phyloP scores from a whole-genome alignment of 805 yeast genomes.

The Suhomyces tanzawaensis region DNA sequence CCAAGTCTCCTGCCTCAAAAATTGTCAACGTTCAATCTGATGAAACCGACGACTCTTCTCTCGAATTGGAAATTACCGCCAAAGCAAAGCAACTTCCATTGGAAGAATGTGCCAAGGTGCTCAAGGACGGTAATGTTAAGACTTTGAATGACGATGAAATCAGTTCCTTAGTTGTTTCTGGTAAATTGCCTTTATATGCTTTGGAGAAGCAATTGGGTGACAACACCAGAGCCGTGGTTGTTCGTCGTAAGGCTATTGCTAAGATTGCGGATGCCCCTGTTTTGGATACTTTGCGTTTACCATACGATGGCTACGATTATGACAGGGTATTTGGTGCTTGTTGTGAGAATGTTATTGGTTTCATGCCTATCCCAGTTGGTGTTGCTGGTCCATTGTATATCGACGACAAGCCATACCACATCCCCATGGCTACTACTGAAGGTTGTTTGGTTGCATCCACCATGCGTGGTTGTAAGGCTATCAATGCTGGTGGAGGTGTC shows the following conservation, averaged over 20 bases:
- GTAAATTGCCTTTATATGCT: constrained; percentile 88
- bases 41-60: constrained; percentile 18
- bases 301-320: constrained; percentile 82
- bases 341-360: constrained; percentile 98
- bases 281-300: constrained; percentile 67
- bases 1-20: constrained; percentile 1
- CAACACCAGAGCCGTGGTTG: constrained; percentile 86
- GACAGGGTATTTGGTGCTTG: constrained; percentile 98
- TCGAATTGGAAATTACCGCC: constrained; percentile 24
- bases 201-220: constrained; percentile 89
- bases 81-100: constrained; percentile 39
- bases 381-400: constrained; percentile 95
- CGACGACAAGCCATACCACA: constrained; percentile 83
- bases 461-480: constrained; percentile 98
- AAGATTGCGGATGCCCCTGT: constrained; percentile 78
- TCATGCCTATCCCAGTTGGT: constrained; percentile 94
- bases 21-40: constrained; percentile 2
- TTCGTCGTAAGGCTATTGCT: constrained; percentile 92
- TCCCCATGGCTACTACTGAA: constrained; percentile 99
- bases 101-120: constrained; percentile 59
- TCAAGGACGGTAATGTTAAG: constrained; percentile 71
- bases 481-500: constrained; percentile 96
- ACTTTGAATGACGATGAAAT: constrained; percentile 72
- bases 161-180: constrained; percentile 62
- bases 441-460: constrained; percentile 98